Evolutionary conservation across 495 filamentous ascomycete genomes (phyloP).

Genomic region (Neurospora africana): DNA sequence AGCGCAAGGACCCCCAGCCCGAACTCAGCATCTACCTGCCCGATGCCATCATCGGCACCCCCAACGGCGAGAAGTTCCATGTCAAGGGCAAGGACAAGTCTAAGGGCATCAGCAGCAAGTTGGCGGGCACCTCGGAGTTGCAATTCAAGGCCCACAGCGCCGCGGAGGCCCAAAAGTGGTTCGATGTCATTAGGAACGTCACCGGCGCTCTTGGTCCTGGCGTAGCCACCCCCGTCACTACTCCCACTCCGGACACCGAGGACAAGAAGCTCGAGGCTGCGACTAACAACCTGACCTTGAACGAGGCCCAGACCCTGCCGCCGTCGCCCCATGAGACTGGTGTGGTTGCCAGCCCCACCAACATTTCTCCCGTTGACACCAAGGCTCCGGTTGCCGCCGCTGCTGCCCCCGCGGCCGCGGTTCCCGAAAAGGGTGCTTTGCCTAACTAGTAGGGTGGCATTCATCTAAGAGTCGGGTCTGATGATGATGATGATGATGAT

Average conservation of each 20-base stretch:
- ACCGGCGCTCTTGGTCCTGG: constrained; percentile 28
- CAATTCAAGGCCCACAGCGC: constrained; percentile 57
- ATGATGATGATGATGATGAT: constrained; percentile 13
- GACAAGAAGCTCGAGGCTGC: constrained; percentile 7
- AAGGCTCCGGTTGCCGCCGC: neutral
- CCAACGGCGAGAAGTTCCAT: constrained; percentile 75
- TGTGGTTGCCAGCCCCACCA: neutral
- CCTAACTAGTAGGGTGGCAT: constrained; percentile 23
- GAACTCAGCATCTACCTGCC: constrained; percentile 87
- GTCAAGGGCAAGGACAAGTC: constrained; percentile 84
- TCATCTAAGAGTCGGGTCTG: neutral
- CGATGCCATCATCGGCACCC: constrained; percentile 69
- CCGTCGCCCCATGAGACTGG: neutral
- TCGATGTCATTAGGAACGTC: constrained; percentile 49
- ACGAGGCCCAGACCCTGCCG: constrained; percentile 8
- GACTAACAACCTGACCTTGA: constrained; percentile 5
- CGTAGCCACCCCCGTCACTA: constrained; percentile 7
- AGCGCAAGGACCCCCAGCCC: constrained; percentile 69
- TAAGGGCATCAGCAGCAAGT: constrained; percentile 39
- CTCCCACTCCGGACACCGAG: constrained; percentile 7
- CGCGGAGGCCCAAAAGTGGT: constrained; percentile 72
- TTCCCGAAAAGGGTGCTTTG: constrained; percentile 27
- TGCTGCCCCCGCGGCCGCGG: constrained; percentile 13
- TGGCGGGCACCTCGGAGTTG: constrained; percentile 43
- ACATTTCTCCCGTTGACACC: neutral